Evolutionary conservation across 176 grass and related monocot genomes (phyloP).

Genomic region (Olyra latifolia): DNA sequence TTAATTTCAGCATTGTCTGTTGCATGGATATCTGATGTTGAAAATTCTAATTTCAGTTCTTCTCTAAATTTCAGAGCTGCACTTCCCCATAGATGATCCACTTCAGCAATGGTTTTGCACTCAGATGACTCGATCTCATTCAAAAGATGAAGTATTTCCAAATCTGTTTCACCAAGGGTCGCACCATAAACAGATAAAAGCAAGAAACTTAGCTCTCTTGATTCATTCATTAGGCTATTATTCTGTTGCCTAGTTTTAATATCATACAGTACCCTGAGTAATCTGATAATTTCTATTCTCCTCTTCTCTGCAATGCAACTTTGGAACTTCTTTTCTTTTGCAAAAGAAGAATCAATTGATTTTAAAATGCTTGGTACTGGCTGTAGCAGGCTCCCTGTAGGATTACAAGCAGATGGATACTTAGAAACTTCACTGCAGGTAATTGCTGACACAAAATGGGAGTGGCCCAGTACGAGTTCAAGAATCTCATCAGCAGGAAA

Average conservation of each 20-base stretch:
- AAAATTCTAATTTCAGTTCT: slow-evolving; percentile 64
- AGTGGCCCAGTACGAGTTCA: slow-evolving; percentile 89
- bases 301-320: slow-evolving; percentile 49
- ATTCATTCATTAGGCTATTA: slow-evolving; percentile 47
- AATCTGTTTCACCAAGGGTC: slow-evolving; percentile 76
- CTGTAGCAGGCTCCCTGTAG: slow-evolving; percentile 63
- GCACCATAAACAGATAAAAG: slow-evolving; percentile 88
- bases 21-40: slow-evolving; percentile 38
- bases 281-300: slow-evolving; percentile 77
- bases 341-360: slow-evolving; percentile 49
- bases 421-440: slow-evolving; percentile 43
- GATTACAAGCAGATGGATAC: slow-evolving; percentile 47
- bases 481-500: slow-evolving; percentile 70
- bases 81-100: slow-evolving; percentile 88
- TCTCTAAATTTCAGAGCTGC: slow-evolving; percentile 67
- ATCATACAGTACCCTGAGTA: slow-evolving; percentile 89
- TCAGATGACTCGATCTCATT: slow-evolving; percentile 76
- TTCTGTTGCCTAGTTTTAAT: slow-evolving; percentile 60
- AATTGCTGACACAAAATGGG: slow-evolving; percentile 73
- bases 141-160: slow-evolving; percentile 86
- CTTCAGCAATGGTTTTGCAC: slow-evolving; percentile 66
- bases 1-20: slow-evolving; percentile 49
- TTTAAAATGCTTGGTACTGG: slow-evolving; percentile 78
- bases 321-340: slow-evolving; percentile 33
- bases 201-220: slow-evolving; percentile 72